Percentiles rank a stretch among this genome's conserved stretches.
phyloP scores from a whole-genome alignment of 2,329 filamentous ascomycete species.

The Aaosphaeria arxii region DNA sequence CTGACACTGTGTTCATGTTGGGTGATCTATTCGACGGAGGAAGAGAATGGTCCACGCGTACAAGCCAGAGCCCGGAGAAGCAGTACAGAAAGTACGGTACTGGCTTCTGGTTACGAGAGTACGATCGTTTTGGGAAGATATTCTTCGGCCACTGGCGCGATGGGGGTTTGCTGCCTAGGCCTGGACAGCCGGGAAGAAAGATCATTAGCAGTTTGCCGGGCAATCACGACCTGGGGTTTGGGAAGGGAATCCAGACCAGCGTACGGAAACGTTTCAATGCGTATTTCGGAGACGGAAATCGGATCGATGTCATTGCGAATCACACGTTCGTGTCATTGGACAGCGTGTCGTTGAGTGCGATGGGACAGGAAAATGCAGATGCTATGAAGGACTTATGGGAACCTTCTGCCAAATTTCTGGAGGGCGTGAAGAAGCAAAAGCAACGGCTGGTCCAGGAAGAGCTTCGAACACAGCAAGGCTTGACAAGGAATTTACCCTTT shows the following conservation, averaged over 20 bases:
- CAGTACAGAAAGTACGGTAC: conserved; percentile 76
- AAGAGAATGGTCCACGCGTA: conserved; percentile 80
- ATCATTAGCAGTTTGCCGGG: conserved; percentile 84
- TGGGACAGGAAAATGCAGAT: conserved; percentile 52
- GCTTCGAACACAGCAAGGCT: conserved; percentile 62
- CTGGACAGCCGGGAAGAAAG: conserved; percentile 67
- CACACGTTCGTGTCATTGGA: conserved; percentile 95
- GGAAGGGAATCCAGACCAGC: conserved; percentile 73
- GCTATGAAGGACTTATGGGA: conserved; percentile 65
- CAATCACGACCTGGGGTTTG: conserved; percentile 94
- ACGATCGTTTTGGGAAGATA: conserved; percentile 78
- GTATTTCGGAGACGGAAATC: conserved; percentile 89
- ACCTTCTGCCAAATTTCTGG: conserved; percentile 74
- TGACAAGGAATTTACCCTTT: conserved; percentile 55
- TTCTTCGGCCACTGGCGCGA: conserved; percentile 71
- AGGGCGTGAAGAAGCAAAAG: conserved; percentile 63
- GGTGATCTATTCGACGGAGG: conserved; percentile 96
- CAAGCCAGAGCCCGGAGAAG: conserved; percentile 53
- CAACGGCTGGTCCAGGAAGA: conserved; percentile 67
- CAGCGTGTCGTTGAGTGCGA: conserved; percentile 79
- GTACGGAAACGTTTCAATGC: conserved; percentile 81
- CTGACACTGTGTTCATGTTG: conserved; percentile 85
- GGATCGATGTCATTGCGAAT: conserved; percentile 88
- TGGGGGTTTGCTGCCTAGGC: conserved; percentile 52
- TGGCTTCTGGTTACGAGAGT: conserved; percentile 83